Evolutionary conservation across 768 basidiomycete genomes (phyloP), one percentile per base, ranked within the genome.

Genomic region (Termitomyces eurrhizus): DNA sequence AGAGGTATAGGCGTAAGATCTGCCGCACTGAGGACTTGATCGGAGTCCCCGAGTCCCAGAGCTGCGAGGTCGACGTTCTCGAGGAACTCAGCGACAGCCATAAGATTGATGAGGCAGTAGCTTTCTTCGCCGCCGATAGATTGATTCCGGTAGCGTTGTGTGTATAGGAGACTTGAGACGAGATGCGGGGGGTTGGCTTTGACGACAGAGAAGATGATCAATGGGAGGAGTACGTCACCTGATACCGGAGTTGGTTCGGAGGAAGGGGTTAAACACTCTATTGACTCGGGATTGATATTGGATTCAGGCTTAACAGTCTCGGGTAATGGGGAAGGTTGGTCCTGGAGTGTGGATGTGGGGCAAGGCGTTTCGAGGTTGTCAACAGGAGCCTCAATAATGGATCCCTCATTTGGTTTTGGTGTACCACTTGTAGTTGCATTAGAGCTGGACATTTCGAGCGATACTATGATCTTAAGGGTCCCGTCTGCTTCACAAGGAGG

Each of bases 71-170:
- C 94, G 39, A 98, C 93, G 69, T 95, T 92, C 75, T 96, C 94
- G 55, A 98, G 78, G 71, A 98, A 99, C 70, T 98, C 95, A 1
- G 92, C 92, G 6, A 96, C 95, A 12, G 96, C 96, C 80, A 95
- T 86, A 42, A 97, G 78, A 73, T 97, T 98, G 71, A 98, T 91
- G 44, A 96, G 80, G 60, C 95, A 98, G 67, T 95, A 99, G 52
- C 86, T 88, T 67, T 93, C 92, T 68, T 98, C 94, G 2, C 95
- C 95, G 0, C 87, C 85, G 3, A 83, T 69, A 2, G 75, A 69
- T 58, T 83, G 80, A 58, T 84, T 81, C 44, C 84, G 68, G 66
- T 86, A 88, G 33, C 86, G 76, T 65, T 88, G 79, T 39, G 86
- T 80, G 75, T 81, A 81, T 61, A 88, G 74, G 62, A 95, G 69